These are phyloP conservation scores for Collariella sp. DNA, from an alignment of 495 filamentous ascomycete genomes.

Conservation along the genomic window DNA sequence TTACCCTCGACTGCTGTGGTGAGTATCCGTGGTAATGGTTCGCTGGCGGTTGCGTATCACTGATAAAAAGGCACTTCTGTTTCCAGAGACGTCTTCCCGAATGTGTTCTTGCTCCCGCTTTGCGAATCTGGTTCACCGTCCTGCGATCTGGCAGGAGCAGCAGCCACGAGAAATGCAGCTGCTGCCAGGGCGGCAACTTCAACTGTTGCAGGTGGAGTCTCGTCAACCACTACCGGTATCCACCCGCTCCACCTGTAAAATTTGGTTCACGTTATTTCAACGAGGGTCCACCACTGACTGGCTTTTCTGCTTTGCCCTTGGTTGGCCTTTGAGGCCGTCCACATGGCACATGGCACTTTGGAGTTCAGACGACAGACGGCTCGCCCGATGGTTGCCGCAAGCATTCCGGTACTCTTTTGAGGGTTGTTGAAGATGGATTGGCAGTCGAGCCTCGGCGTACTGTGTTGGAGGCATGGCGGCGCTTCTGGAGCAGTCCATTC, in stretches of 20 bases:
- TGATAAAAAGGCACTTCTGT: no score
- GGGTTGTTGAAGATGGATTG: no score
- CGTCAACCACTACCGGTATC: slow-evolving; percentile 14
- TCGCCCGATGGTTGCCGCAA: not conserved
- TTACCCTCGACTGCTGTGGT: not conserved
- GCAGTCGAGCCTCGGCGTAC: no score
- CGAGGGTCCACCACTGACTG: slow-evolving; percentile 11
- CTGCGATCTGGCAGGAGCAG: not conserved
- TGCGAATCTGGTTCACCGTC: no score
- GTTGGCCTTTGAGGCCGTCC: not conserved
- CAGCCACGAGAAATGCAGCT: no score
- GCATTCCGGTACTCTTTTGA: not conserved
- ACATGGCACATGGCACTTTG: slow-evolving; percentile 9
- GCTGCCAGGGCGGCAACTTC: not conserved
- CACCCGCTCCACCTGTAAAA: slow-evolving; percentile 21
- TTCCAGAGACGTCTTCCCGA: no score
- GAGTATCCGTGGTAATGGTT: no score
- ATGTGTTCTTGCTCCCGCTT: no score
- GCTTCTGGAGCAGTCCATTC: no score
- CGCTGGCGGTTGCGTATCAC: no score
- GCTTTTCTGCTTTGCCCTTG: slow-evolving; percentile 1
- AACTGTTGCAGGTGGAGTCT: slow-evolving; percentile 3
- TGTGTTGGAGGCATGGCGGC: no score
- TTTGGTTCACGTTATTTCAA: slow-evolving; percentile 18
- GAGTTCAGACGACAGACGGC: not conserved